Base-by-base conservation (phyloP, 441 rosid species). In the Viola pubescens region DNA sequence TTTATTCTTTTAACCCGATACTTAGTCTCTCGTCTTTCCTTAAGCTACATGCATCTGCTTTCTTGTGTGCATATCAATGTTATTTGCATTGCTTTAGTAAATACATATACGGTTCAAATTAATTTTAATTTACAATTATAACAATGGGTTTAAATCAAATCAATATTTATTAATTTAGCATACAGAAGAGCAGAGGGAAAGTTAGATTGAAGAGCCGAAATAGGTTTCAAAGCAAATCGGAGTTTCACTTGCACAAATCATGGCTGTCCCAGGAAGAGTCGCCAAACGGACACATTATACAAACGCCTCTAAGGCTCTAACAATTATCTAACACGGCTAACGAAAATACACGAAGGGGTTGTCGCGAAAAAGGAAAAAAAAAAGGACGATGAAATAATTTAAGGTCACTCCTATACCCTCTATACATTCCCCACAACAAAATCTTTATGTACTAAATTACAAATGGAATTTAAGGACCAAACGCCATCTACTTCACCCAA, bases 381-480 rank as follows among this genome's bases (percentile, higher is more conserved):
- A 48, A 52, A 48, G 7, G 34, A 38, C 34, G 0, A 7, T 5
- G 37, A 56, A 47, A 4, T 9, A 38, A 59, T 3, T 51, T 47
- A 52, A 57, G 48, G 58, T 63, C 77, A 58, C 66, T 48, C 62
- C 79, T 74, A 69, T 78, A 78, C 71, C 75, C 67, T 52, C 68
- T 80, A 67, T 75, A 81, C 80, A 75, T 61, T 57, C 73, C 67
- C 80, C 70, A 42, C 55, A 61, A 63, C 72, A 74, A 76, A 76
- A 78, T 46, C 49, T 26, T 26, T 68, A 45, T 64, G 73, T 70
- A 69, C 69, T 61, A 56, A 54, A 61, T 64, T 70, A 79, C 74
- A 73, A 68, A 41, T 26, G 34, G 56, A 58, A 70, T 58, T 58
- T 66, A 50, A 68, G 59, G 54, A 53, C 11, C 19, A 50, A 63